phyloP scores from a whole-genome alignment of 495 filamentous ascomycete species.

The Alectoria sarmentosa region DNA sequence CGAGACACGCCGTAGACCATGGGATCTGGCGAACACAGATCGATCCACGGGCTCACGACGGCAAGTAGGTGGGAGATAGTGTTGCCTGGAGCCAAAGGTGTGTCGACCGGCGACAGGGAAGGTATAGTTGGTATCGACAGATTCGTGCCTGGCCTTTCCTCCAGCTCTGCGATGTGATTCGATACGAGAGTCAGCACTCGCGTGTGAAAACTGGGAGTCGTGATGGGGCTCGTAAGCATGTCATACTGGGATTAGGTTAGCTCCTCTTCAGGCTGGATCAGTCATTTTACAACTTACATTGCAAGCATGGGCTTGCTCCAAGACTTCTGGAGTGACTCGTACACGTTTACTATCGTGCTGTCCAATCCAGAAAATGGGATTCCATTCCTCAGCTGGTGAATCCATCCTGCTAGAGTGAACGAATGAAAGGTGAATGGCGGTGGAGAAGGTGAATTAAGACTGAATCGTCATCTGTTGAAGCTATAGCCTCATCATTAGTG shows the following conservation, averaged over 20 bases:
- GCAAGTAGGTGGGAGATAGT: conserved; percentile 64
- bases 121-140: conserved; percentile 52
- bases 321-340: conserved; percentile 53
- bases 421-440: not conserved
- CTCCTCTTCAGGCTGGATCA: conserved; percentile 11
- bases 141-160: conserved; percentile 33
- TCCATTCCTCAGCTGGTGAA: conserved; percentile 39
- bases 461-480: not conserved
- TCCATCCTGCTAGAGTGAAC: not conserved
- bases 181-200: conserved; percentile 60
- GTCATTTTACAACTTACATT: conserved; percentile 33
- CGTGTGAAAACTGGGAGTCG: conserved; percentile 72
- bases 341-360: conserved; percentile 69
- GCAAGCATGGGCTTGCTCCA: conserved; percentile 59
- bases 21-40: conserved; percentile 77
- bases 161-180: conserved; percentile 43
- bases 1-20: conserved; percentile 73
- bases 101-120: conserved; percentile 65
- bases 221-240: conserved; percentile 84
- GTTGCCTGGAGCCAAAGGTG: conserved; percentile 62
- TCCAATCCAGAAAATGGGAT: conserved; percentile 68
- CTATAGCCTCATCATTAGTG: not conserved
- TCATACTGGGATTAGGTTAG: conserved; percentile 61
- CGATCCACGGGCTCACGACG: conserved; percentile 80
- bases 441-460: not conserved